Base-by-base conservation (phyloP, 2,329 filamentous ascomycete species). In the Microsporum audouinii region DNA sequence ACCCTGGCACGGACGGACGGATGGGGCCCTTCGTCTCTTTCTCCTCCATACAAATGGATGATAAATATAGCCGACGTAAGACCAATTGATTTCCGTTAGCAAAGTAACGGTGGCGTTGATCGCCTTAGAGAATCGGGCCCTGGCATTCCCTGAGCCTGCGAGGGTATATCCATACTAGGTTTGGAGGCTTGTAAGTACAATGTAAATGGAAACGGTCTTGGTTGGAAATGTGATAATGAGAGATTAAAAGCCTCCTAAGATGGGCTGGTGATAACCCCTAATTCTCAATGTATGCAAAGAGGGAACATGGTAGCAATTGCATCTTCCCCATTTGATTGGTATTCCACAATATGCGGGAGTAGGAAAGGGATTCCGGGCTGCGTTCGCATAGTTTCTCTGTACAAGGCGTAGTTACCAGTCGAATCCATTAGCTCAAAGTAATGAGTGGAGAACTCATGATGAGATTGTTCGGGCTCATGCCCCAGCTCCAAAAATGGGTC, bases 351-450 rank as follows among this genome's bases (percentile, higher is more conserved):
- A 65, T 76, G 74, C 1, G 74, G 73, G 3, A 71, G 45, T 2
- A 76, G 67, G 61, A 75, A 76, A 0, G 74, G 74, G 27, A 75
- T 68, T 2, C 74, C 74, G 0, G 72, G 73, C 5, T 65, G 63
- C 10, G 64, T 60, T 29, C 64, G 58, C 65, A 72, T 73, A 17
- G 69, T 66, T 34, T 71, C 67, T 36, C 72, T 71, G 62, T 76
- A 76, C 31, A 66, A 60, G 5, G 66, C 64, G 49, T 72, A 75
- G 57, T 76, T 76, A 6, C 72, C 63, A 29, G 63, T 60, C 0
- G 73, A 65, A 56, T 70, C 65, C 12, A 69, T 59, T 49, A 76
- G 66, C 17, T 66, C 65, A 27, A 67, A 43, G 3, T 70, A 47
- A 8, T 45, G 2, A 65, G 60, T 5, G 69, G 68, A 23, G 70